Evolutionary conservation across 768 basidiomycete species (phyloP), one percentile per base, ranked within the genome.

Genomic region (Lentinula sp.): DNA sequence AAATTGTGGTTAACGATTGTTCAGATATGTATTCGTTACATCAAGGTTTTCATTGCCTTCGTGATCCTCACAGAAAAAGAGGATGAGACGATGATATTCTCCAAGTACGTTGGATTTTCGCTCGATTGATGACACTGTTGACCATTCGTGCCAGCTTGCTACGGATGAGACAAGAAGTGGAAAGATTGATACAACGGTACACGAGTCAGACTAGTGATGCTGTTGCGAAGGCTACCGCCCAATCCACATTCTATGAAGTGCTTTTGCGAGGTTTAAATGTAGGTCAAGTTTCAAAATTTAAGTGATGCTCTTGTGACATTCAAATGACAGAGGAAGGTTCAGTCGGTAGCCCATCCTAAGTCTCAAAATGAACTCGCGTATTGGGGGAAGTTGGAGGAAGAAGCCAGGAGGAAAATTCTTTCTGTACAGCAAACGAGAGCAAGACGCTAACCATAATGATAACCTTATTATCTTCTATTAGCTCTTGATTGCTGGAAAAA

Each of bases 81-180:
- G 45, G 93, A 97, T 65, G 95, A 97, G 70, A 92, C 92, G 8
- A 97, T 98, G 95, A 90, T 98, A 51, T 97, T 97, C 68, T 85
- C 90, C 23, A 95, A 95, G 96, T 96, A 68, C 65, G 86, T 69
- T 9, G 13, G 18, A 55, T 41, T 35, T n/a, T 41, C 46, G 37
- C 8, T 13, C 4, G 36, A 2, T 49, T 20, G 48, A 18, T 45
- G 36, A 10, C 4, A 12, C n/a, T 8, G 8, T 50, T 51, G 36
- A 52, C 57, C 59, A 18, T 18, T 46, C 43, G 58, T 59, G 54
- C 10, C 62, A 98, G 96, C 69, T 77, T 97, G 56, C 76, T 86
- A 13, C 88, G 94, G n/a, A 72, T 98, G 53, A 86, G 95, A 42
- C 85, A 88, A 65, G 95, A 96, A 72, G 70, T 98, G 18, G 79